A percentile compares a stretch with the other conserved stretches of the same genome.
Evolutionary conservation across 2,329 filamentous ascomycete species (phyloP).

Genomic region (Pseudocercospora fuligena): DNA sequence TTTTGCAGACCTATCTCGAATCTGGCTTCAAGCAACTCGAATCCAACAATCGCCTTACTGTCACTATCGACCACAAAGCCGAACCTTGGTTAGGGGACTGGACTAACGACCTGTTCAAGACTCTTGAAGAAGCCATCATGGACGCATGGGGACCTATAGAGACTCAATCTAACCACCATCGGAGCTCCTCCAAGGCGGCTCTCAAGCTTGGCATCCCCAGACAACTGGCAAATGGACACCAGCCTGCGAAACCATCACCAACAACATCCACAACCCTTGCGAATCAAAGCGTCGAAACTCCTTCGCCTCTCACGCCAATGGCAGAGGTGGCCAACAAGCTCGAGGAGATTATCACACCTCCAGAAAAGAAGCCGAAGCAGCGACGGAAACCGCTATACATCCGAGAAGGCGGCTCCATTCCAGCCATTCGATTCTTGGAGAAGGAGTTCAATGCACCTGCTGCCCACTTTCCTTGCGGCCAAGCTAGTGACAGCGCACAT

Average conservation of each 20-base stretch:
- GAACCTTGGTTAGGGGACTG: conserved; percentile 91
- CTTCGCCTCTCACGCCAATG: conserved; percentile 33
- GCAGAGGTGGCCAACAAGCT: conserved; percentile 33
- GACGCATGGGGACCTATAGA: conserved; percentile 74
- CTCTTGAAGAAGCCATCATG: conserved; percentile 82
- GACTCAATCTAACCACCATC: conserved; percentile 34
- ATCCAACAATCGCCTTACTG: conserved; percentile 77
- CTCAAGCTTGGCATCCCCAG: conserved; percentile 23
- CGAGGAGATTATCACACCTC: conserved; percentile 43
- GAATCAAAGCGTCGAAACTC: conserved; percentile 23
- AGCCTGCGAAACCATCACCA: conserved; percentile 47
- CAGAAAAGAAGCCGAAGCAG: conserved; percentile 30
- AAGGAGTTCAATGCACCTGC: conserved; percentile 92
- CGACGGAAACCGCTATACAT: conserved; percentile 79
- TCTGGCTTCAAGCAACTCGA: conserved; percentile 74
- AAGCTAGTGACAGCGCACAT: conserved; percentile 92
- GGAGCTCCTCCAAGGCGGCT: conserved; percentile 25
- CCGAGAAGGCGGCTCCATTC: conserved; percentile 92
- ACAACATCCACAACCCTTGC: conserved; percentile 49
- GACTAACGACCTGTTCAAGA: conserved; percentile 86
- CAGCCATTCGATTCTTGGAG: conserved; percentile 89
- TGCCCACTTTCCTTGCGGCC: conserved; percentile 90
- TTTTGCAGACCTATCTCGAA: conserved; percentile 69
- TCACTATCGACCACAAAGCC: conserved; percentile 89
- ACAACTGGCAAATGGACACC: conserved; percentile 27